A percentile compares a stretch with the other conserved stretches of the same genome.
phyloP scores from a whole-genome alignment of 148 eudicot genomes.

The Camellia granthamiana region DNA sequence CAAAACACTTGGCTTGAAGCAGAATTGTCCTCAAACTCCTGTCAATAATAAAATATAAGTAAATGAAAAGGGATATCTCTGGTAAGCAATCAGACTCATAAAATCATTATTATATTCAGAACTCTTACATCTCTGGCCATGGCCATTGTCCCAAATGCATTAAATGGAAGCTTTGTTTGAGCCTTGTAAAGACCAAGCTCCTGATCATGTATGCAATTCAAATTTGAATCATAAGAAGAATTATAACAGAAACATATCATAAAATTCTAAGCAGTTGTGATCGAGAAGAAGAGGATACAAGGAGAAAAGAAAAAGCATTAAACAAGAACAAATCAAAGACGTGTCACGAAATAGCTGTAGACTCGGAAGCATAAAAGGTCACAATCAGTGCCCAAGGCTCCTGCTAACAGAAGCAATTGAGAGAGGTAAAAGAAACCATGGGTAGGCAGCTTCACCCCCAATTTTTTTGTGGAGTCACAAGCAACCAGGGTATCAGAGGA shows the following conservation, averaged over 20 bases:
- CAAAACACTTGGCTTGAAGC: slow-evolving; percentile 96
- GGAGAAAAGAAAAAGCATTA: not conserved
- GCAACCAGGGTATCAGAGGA: not conserved
- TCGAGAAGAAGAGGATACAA: not conserved
- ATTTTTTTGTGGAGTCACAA: not conserved
- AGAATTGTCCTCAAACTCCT: slow-evolving; percentile 95
- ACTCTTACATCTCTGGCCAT: slow-evolving; percentile 94
- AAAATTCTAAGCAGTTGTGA: not conserved
- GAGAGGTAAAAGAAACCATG: too few species aligned
- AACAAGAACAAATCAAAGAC: not conserved
- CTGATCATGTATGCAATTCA: slow-evolving; percentile 31
- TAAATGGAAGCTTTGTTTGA: slow-evolving; percentile 98
- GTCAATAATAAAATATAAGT: slow-evolving; percentile 23
- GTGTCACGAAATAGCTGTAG: not conserved
- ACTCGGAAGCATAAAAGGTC: not conserved
- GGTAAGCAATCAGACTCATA: slow-evolving; percentile 7
- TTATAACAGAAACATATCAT: not conserved
- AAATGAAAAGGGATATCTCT: not conserved
- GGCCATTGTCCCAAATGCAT: slow-evolving; percentile 99
- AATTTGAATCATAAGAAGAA: not conserved
- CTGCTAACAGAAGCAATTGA: too few species aligned
- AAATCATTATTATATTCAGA: not conserved
- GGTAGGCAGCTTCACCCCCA: too few species aligned
- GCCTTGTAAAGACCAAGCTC: slow-evolving; percentile 99
- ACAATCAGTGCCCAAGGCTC: too few species aligned